Conservation (phyloP, 2,329 filamentous ascomycete genomes). For the Ophiocordyceps robertsii region DNA sequence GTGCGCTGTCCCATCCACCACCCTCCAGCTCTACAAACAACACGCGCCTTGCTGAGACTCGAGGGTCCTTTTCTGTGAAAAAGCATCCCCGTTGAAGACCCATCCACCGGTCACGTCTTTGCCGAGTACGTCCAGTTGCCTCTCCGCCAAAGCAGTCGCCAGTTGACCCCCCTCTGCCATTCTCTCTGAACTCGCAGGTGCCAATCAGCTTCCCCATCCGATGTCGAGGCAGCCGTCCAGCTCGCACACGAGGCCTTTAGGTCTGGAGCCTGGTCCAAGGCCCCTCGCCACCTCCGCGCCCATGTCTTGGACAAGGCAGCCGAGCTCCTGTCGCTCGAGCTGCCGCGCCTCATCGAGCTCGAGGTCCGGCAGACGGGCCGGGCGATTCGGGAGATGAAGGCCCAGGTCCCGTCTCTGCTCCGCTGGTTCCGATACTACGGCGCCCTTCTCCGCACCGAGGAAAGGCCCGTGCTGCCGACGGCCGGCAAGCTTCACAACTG, state of each 20-base stretch:
- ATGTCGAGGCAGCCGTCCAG: constrained; percentile 15
- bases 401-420: constrained; percentile 51
- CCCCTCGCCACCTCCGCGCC: constrained; percentile 43
- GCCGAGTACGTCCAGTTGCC: constrained; percentile 24
- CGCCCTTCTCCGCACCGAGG: constrained; percentile 51
- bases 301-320: constrained; percentile 49
- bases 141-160: neutral
- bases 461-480: constrained; percentile 53
- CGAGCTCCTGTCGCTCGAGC: constrained; percentile 32
- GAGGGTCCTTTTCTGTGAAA: neutral
- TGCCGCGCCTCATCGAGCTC: constrained; percentile 44
- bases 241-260: constrained; percentile 52
- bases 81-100: constrained; percentile 40
- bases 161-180: neutral
- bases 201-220: constrained; percentile 14
- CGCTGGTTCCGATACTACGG: constrained; percentile 65
- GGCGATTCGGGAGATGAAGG: constrained; percentile 54
- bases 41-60: neutral
- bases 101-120: constrained; percentile 37
- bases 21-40: neutral
- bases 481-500: constrained; percentile 45
- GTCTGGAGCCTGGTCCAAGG: constrained; percentile 50
- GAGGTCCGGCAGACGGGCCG: constrained; percentile 58
- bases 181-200: constrained; percentile 6
- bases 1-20: neutral